These are phyloP conservation scores for Amaranthus cruentus DNA, from an alignment of 148 eudicot genomes.

Conservation along the genomic window DNA sequence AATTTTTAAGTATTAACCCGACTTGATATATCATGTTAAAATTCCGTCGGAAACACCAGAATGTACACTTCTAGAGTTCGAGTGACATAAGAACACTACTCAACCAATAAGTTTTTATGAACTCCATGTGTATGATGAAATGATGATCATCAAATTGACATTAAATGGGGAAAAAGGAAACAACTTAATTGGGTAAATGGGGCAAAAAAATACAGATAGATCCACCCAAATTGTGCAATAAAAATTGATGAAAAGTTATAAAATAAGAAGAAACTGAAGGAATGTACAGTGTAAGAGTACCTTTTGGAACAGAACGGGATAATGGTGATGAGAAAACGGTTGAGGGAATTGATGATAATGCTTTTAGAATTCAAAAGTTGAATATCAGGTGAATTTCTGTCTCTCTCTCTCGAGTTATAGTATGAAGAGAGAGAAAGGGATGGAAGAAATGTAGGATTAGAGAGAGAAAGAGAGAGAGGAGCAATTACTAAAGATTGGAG, in stretches of 20 bases:
- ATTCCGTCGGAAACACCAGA: no score
- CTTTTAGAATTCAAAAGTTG: conserved; percentile 13
- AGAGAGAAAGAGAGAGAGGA: not conserved
- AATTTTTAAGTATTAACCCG: no score
- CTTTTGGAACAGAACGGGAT: conserved; percentile 13
- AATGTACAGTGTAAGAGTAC: not conserved
- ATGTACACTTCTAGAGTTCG: no score
- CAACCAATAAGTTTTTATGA: not conserved
- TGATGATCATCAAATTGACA: not conserved
- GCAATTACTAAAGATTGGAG: not conserved
- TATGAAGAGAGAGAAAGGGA: not conserved
- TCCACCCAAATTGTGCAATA: conserved; percentile 13
- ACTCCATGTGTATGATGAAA: not conserved
- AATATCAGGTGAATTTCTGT: conserved; percentile 10
- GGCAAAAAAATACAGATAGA: not conserved
- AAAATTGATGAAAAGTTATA: not conserved
- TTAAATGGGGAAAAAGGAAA: no score
- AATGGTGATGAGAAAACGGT: conserved; percentile 14
- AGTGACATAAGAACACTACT: not conserved
- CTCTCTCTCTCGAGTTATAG: not conserved
- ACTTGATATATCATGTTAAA: no score
- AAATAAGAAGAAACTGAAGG: not conserved
- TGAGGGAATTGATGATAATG: conserved; percentile 12
- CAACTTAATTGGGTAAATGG: not conserved
- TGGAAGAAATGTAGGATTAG: no score